Percentiles rank a stretch among this genome's conserved stretches.
phyloP scores from a whole-genome alignment of 805 yeast genomes.

The Candida michaelii region DNA sequence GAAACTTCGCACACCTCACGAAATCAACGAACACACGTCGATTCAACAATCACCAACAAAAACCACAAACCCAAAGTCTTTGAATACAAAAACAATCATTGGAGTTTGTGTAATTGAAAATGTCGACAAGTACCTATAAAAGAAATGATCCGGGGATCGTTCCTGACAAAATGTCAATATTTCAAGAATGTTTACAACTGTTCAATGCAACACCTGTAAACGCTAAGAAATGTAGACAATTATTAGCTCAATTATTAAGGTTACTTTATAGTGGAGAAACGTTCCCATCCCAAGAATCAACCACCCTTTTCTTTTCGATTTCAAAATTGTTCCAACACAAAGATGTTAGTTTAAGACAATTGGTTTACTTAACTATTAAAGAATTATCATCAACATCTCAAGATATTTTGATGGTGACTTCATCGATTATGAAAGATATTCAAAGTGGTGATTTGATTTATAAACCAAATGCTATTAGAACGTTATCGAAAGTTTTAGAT shows the following conservation, averaged over 20 bases:
- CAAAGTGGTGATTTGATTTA: conserved; percentile 83
- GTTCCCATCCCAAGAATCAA: conserved; percentile 86
- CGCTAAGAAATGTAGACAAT: conserved; percentile 79
- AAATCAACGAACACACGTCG: too few species aligned
- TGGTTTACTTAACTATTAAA: conserved; percentile 91
- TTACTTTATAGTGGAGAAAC: conserved; percentile 82
- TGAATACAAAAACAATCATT: conserved; percentile 1
- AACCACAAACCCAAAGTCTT: too few species aligned
- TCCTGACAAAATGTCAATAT: conserved; percentile 96
- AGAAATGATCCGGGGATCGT: conserved; percentile 74
- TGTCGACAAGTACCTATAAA: conserved; percentile 85
- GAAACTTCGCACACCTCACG: too few species aligned
- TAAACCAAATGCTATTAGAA: conserved; percentile 93
- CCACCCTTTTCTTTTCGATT: conserved; percentile 88
- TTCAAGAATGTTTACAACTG: conserved; percentile 90
- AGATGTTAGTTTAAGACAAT: conserved; percentile 83
- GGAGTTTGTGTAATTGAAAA: conserved; percentile 20
- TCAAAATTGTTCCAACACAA: conserved; percentile 94
- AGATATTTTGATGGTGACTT: conserved; percentile 95
- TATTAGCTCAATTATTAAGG: conserved; percentile 80
- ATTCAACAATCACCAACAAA: conserved; percentile 2
- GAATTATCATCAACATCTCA: conserved; percentile 82
- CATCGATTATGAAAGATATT: conserved; percentile 96
- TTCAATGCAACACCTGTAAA: conserved; percentile 90
- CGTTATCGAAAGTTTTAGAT: conserved; percentile 86